Percentiles rank a stretch among this genome's conserved stretches.
These are phyloP conservation scores for Calocybe indica DNA, from an alignment of 768 basidiomycete species.

Conservation along the genomic window DNA sequence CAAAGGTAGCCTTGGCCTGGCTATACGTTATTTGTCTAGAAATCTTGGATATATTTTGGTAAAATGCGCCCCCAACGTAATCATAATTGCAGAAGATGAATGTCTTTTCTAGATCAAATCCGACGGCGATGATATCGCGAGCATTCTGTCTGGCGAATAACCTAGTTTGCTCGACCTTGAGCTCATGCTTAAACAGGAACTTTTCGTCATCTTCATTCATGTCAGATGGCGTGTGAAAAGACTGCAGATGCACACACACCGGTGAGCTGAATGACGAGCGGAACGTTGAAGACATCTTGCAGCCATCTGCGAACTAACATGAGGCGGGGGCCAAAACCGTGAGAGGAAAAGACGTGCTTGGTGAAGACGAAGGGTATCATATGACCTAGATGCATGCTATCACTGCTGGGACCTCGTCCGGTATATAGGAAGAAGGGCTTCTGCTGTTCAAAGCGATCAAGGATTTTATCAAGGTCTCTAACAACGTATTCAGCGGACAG, in stretches of 20 bases:
- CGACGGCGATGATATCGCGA: conserved; percentile 95
- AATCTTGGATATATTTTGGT: conserved; percentile 89
- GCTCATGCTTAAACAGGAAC: conserved; percentile 94
- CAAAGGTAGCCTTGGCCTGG: conserved; percentile 93
- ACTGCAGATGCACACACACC: conserved; percentile 36
- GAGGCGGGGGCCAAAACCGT: neutral
- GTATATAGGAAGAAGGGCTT: conserved; percentile 99
- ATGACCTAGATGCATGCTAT: conserved; percentile 96
- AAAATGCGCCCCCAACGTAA: conserved; percentile 89
- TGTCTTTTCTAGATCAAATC: conserved; percentile 86
- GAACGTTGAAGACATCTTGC: conserved; percentile 93
- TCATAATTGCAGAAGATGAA: conserved; percentile 96
- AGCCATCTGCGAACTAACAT: conserved; percentile 62
- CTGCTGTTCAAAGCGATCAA: conserved; percentile 93
- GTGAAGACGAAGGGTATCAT: conserved; percentile 97
- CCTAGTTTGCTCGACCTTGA: conserved; percentile 85
- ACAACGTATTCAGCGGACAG: neutral
- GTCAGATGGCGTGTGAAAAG: neutral
- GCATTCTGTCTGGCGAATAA: conserved; percentile 81
- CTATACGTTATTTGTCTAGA: conserved; percentile 90
- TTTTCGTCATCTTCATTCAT: conserved; percentile 83
- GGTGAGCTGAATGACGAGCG: conserved; percentile 92
- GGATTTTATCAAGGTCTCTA: conserved; percentile 89
- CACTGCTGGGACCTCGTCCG: conserved; percentile 92
- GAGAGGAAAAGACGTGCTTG: conserved; percentile 51